Percentiles rank a stretch among this genome's conserved stretches.
Conservation (phyloP, 805 yeast genomes). For the Candida oleophila region DNA sequence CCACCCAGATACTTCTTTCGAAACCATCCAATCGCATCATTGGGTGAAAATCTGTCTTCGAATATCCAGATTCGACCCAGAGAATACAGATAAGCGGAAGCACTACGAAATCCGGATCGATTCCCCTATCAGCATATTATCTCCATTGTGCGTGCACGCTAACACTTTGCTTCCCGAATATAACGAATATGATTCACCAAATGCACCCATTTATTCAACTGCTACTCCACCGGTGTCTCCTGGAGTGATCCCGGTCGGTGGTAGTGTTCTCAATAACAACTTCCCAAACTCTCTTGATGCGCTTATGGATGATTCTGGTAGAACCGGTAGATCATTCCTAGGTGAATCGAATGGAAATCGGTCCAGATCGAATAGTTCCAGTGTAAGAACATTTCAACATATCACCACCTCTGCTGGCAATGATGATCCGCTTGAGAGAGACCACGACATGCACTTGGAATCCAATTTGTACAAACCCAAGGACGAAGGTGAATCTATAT, state of each 20-base stretch:
- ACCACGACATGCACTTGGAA: constrained; percentile 39
- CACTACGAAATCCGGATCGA: constrained; percentile 95
- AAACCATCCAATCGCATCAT: constrained; percentile 83
- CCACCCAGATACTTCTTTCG: constrained; percentile 85
- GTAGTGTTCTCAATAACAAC: constrained; percentile 1
- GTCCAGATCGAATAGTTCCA: constrained; percentile 4
- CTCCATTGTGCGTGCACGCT: constrained; percentile 76
- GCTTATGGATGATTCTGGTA: background rate
- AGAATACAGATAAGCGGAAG: constrained; percentile 60
- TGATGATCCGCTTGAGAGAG: constrained; percentile 36
- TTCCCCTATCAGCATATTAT: constrained; percentile 84
- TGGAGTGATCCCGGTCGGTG: constrained; percentile 48
- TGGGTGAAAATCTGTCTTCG: constrained; percentile 92
- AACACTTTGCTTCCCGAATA: constrained; percentile 78
- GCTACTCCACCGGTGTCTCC: constrained; percentile 54
- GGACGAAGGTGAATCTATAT: constrained; percentile 31
- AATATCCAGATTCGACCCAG: constrained; percentile 64
- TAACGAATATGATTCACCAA: constrained; percentile 15
- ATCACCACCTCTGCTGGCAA: constrained; percentile 22
- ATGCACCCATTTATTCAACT: constrained; percentile 12
- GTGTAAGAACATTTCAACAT: constrained; percentile 23
- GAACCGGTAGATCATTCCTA: constrained; percentile 5
- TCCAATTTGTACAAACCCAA: constrained; percentile 57
- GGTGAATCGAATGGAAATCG: constrained; percentile 5
- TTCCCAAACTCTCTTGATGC: constrained; percentile 3